Conservation (phyloP, 2,329 filamentous ascomycete genomes). For the Metarhizium guizhouense region DNA sequence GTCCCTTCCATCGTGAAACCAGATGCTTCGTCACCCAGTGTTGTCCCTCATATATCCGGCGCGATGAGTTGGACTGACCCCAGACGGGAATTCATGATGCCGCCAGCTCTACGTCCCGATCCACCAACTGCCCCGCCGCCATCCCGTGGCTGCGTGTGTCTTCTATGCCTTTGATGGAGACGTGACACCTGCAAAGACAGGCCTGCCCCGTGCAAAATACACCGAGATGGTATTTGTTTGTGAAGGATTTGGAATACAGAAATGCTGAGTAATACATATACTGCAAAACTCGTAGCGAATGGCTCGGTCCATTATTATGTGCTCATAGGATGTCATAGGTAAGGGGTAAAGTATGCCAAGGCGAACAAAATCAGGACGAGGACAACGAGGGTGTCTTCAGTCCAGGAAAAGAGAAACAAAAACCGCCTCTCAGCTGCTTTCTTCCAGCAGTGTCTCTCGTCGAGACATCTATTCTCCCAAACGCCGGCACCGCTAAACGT, state of each 20-base stretch:
- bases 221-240: too few relatives aligned
- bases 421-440: background rate
- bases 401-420: background rate
- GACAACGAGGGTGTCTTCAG: background rate
- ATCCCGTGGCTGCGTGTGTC: too few relatives aligned
- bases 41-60: background rate
- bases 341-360: background rate
- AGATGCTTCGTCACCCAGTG: background rate
- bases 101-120: background rate
- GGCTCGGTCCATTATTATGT: conserved; percentile 1
- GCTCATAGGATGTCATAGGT: conserved; percentile 1
- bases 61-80: background rate
- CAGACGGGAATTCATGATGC: conserved; percentile 4
- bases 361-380: background rate
- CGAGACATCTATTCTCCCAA: background rate
- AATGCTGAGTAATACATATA: too few relatives aligned
- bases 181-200: too few relatives aligned
- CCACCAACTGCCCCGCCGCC: too few relatives aligned
- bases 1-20: background rate
- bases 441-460: background rate
- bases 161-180: too few relatives aligned
- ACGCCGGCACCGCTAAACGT: background rate
- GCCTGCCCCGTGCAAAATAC: too few relatives aligned
- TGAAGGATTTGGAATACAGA: too few relatives aligned
- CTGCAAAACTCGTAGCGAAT: background rate